phyloP scores from a whole-genome alignment of 441 rosid genomes.

The Hura crepitans region DNA sequence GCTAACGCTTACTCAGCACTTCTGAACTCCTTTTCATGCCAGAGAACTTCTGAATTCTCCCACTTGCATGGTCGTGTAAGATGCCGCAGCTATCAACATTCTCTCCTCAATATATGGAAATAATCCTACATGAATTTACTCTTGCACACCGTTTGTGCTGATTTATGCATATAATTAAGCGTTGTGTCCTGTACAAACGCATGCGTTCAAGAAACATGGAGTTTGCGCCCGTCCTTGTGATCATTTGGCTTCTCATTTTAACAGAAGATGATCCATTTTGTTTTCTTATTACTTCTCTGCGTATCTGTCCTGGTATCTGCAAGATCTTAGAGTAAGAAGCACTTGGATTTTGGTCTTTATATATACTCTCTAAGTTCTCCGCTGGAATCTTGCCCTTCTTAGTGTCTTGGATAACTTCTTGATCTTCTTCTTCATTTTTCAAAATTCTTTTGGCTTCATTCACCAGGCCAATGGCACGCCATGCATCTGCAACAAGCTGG shows the following conservation, averaged over 20 bases:
- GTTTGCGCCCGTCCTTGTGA: slow-evolving; percentile 21
- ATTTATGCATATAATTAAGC: slow-evolving; percentile 29
- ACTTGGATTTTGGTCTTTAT: slow-evolving; percentile 25
- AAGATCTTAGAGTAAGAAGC: slow-evolving; percentile 32
- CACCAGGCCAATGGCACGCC: slow-evolving; percentile 64
- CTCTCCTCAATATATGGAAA: slow-evolving; percentile 27
- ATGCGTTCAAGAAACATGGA: slow-evolving; percentile 7
- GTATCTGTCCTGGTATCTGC: slow-evolving; percentile 29
- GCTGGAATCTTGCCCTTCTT: slow-evolving; percentile 24
- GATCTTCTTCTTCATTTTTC: slow-evolving; percentile 18
- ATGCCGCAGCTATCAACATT: not conserved
- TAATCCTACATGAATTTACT: slow-evolving; percentile 27
- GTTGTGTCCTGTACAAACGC: slow-evolving; percentile 17
- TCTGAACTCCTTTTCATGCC: no score
- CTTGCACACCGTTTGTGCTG: slow-evolving; percentile 23
- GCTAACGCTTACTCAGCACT: no score
- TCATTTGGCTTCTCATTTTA: slow-evolving; percentile 32
- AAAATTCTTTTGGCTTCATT: slow-evolving; percentile 49
- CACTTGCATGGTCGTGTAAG: not conserved
- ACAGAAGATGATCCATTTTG: slow-evolving; percentile 33
- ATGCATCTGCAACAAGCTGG: slow-evolving; percentile 68
- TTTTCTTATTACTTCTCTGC: slow-evolving; percentile 21
- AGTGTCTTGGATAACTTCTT: slow-evolving; percentile 11
- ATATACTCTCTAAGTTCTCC: slow-evolving; percentile 30
- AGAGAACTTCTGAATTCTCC: not conserved